Base-by-base conservation (phyloP, 208 protist genomes). In the Leishmania gerbilli region DNA sequence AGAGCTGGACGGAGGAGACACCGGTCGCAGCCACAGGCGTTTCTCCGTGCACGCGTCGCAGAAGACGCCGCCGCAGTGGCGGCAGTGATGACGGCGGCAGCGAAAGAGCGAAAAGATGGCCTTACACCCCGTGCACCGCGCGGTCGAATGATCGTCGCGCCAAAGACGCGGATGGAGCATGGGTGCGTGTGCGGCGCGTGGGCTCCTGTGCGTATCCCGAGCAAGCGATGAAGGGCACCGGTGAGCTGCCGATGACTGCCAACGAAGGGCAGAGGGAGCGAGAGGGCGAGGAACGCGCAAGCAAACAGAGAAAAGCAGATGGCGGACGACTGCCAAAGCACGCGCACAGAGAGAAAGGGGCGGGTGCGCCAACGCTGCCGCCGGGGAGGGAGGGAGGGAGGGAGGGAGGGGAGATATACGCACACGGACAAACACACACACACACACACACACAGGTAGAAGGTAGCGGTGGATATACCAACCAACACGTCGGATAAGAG, bases 1-100 rank as follows among this genome's bases (percentile, higher is more conserved):
- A 47, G 62, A 56, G 40, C 67, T 37, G 53, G 27, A n/a, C 49
- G 19, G 27, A 19, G 15, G 47, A 13, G 56, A 27, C 34, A 67
- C 74, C 8, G 86, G 83, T 8, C 86, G 71, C 37, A 92, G 87
- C 89, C 89, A 92, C 55, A 92, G 76, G 2, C 55, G 65, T 47
- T 84, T 76, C 62, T n/a, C 51, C 6, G 76, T 82, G 78, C 89
- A 92, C 4, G 31, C 45, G 24, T 68, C 56, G 65, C 89, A 92
- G 55, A 90, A 88, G 40, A 92, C 74, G n/a, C 58, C 49, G 34
- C 89, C 89, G 78, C 89, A 92, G 69, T 88, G 86, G 15, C 89
- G 89, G 62, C 89, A 92, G 84, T 92, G 89, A 65, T 92, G 89
- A 8, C 89, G 86, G 19, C 89, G 86, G 27, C 80, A 79, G 9